Percentiles rank a stretch among this genome's conserved stretches.
phyloP scores from a whole-genome alignment of 2,329 filamentous ascomycete genomes.

The Balansia obtecta region DNA sequence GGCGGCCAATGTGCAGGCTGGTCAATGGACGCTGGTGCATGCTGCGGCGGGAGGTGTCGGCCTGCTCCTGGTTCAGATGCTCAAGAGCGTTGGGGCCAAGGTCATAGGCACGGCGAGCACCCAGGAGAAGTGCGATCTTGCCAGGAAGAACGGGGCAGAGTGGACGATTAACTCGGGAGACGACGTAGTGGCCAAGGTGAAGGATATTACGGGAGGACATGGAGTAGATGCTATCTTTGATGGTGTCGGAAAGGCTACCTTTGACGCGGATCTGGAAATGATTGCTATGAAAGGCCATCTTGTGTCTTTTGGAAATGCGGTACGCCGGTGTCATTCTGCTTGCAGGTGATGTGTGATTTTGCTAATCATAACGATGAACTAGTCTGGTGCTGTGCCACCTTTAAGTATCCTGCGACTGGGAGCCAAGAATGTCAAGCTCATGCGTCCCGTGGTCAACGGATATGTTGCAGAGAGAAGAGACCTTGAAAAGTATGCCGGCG shows the following conservation, averaged over 20 bases:
- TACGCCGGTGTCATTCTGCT: constrained; percentile 24
- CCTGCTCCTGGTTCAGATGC: constrained; percentile 60
- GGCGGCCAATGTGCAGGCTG: constrained; percentile 59
- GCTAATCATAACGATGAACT: constrained; percentile 4
- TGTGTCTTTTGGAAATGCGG: constrained; percentile 70
- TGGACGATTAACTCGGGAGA: constrained; percentile 59
- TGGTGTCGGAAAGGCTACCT: constrained; percentile 74
- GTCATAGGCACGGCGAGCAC: constrained; percentile 72
- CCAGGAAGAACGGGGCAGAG: constrained; percentile 57
- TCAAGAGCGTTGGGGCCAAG: constrained; percentile 59
- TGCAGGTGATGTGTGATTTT: neutral
- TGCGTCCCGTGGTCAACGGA: constrained; percentile 60
- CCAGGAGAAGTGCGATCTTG: constrained; percentile 57
- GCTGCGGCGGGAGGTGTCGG: constrained; percentile 79
- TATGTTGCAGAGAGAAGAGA: constrained; percentile 62
- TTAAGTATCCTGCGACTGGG: constrained; percentile 42
- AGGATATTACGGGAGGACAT: constrained; percentile 56
- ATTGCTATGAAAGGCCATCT: constrained; percentile 67
- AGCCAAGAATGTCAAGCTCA: constrained; percentile 64
- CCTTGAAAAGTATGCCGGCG: constrained; percentile 53
- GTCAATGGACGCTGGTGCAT: constrained; percentile 74
- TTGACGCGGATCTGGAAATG: constrained; percentile 63
- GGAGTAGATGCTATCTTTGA: constrained; percentile 75
- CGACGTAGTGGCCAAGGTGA: constrained; percentile 44
- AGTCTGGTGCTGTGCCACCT: constrained; percentile 63